These are phyloP conservation scores for Vanrija pseudolonga DNA, from an alignment of 1,284 basidiomycete species.

Conservation along the genomic window DNA sequence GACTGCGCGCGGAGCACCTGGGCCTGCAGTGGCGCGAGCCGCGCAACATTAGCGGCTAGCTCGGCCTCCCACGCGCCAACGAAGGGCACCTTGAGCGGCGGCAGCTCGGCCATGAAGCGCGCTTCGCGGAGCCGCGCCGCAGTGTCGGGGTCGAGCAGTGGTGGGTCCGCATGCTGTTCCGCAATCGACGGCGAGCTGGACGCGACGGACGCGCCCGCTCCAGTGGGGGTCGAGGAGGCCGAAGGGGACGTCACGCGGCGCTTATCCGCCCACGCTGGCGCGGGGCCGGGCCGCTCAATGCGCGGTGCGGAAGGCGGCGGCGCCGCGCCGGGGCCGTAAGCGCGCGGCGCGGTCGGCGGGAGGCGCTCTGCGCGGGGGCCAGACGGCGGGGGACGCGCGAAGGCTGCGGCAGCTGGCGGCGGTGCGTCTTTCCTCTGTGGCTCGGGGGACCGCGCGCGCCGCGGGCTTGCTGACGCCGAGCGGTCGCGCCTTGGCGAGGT, in stretches of 20 bases:
- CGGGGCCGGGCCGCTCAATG: not conserved
- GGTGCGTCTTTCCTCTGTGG: not conserved
- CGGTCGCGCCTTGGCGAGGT: not conserved
- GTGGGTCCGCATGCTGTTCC: not conserved
- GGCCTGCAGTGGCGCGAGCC: slow-evolving; percentile 14
- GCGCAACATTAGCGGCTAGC: slow-evolving; percentile 26
- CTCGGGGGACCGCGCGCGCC: not conserved
- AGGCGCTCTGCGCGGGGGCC: slow-evolving; percentile 14
- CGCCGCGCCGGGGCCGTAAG: slow-evolving; percentile 8
- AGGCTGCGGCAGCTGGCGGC: not conserved
- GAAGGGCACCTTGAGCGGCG: slow-evolving; percentile 25
- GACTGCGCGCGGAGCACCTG: slow-evolving; percentile 24
- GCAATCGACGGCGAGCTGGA: not conserved
- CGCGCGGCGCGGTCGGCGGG: slow-evolving; percentile 25
- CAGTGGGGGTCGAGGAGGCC: not conserved
- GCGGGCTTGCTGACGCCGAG: not conserved
- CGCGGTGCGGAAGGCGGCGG: slow-evolving; percentile 1
- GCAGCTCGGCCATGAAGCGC: slow-evolving; percentile 32
- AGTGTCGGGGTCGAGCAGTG: slow-evolving; percentile 13
- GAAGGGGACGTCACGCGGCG: slow-evolving; percentile 3
- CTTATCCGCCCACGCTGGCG: slow-evolving; percentile 1
- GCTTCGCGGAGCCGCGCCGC: slow-evolving; percentile 23
- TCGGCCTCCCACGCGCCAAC: slow-evolving; percentile 34
- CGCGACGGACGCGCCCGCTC: not conserved
- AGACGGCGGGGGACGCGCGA: slow-evolving; percentile 17